Evolutionary conservation across 2,329 filamentous ascomycete species (phyloP), one percentile per base, ranked within the genome.

Genomic region (Fusarium musae): DNA sequence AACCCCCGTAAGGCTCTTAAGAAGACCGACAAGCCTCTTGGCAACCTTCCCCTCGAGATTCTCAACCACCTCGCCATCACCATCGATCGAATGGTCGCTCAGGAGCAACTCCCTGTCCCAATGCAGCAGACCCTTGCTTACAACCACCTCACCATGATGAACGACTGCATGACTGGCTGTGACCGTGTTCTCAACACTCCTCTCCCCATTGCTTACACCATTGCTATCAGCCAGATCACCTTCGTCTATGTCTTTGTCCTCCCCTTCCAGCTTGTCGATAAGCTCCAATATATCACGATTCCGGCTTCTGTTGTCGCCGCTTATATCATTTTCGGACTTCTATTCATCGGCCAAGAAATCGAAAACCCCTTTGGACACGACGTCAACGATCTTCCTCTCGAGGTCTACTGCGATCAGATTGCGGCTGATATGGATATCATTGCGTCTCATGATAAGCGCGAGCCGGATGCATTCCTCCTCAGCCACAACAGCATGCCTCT

Each of bases 341-440:
- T 87, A 37, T 84, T 88, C 71, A 96, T 96, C 77, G 93, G 93
- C 43, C 90, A 90, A 71, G 93, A 96, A 82, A 93, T 96, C 72
- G 93, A 96, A 81, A 94, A 96, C 78, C 93, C 93, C 10, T 96
- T 96, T 80, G 93, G 93, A 64, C 87, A 91, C 72, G 93, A 96
- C 72, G 93, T 95, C 75, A 96, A 96, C 79, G 93, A 96, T 81
- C 83, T 95, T 46, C 92, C 92, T 1, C 86, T 95, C 6, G 93
- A 96, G 78, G 84, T 87, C 19, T 97, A 91, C 85, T 96, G 93
- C 83, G 87, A 91, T 42, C 92, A 95, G 78, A 87, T 96, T 46
- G 89, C 92, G 28, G 82, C 87, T 37, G 94, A 97, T 76, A 85
- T 96, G 75, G 92, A 96, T 78, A 89, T 93, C 65, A 90, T 96